Percentiles rank a stretch among this genome's conserved stretches.
Evolutionary conservation across 108 stramenopile species (phyloP).

Genomic region (Cyclostephanos tholiformis): DNA sequence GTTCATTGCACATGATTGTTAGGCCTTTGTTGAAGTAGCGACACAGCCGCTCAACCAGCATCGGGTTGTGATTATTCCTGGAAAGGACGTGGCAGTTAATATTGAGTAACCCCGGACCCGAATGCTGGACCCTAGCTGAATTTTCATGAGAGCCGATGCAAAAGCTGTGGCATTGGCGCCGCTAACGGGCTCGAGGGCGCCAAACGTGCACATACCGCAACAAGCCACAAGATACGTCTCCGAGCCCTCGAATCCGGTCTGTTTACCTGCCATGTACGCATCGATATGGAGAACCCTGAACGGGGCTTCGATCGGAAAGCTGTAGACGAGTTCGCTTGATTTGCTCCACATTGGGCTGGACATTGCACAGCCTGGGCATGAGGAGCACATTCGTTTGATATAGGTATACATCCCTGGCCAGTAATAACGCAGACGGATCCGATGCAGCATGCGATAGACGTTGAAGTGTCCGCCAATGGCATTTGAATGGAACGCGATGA

Average conservation of each 20-base stretch:
- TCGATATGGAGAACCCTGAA: slow-evolving; percentile 21
- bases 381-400: neutral
- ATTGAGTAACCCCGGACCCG: neutral
- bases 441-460: neutral
- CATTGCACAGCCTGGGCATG: slow-evolving; percentile 1
- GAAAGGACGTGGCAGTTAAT: too few species aligned
- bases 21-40: too few species aligned
- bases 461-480: neutral
- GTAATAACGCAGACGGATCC: neutral
- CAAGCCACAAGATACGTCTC: neutral
- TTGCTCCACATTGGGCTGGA: neutral
- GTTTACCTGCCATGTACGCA: slow-evolving; percentile 14
- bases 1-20: too few species aligned
- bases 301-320: neutral
- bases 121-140: too few species aligned
- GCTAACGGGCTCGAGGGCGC: neutral
- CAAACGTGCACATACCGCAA: slow-evolving; percentile 22
- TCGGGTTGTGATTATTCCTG: too few species aligned
- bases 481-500: neutral
- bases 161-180: neutral
- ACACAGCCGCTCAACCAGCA: too few species aligned
- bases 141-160: slow-evolving; percentile 21
- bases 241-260: slow-evolving; percentile 5
- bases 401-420: neutral
- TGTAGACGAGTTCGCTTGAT: neutral